Evolutionary conservation across 345 rosid species (phyloP).

Genomic region (Xanthoceras sorbifolium): DNA sequence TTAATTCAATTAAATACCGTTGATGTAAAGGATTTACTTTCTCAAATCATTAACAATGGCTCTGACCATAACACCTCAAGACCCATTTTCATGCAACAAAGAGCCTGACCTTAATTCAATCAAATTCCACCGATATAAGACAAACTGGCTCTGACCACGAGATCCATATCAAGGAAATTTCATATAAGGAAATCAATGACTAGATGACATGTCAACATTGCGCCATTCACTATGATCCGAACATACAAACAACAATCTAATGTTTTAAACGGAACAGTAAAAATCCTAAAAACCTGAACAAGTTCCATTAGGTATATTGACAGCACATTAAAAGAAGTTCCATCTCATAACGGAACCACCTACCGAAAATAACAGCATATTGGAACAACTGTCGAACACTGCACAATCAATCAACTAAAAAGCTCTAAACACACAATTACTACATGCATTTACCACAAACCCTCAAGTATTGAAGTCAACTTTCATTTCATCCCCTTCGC

Average conservation of each 20-base stretch:
- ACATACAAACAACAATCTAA: background rate
- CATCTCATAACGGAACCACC: background rate
- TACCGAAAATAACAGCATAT: background rate
- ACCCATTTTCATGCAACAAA: background rate
- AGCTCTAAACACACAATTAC: background rate
- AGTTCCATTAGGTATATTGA: background rate
- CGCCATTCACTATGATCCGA: background rate
- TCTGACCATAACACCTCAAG: no score
- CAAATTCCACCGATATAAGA: background rate
- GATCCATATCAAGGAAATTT: background rate
- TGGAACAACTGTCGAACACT: background rate
- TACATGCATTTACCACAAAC: background rate
- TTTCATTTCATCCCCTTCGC: background rate
- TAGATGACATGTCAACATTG: background rate
- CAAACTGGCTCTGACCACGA: background rate
- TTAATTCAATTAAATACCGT: background rate
- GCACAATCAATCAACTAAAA: background rate
- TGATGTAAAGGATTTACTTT: background rate
- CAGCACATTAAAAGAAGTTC: background rate
- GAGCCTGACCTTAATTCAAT: background rate
- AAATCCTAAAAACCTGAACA: background rate
- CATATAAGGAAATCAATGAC: constrained; percentile 2
- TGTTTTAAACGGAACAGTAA: background rate
- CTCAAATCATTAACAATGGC: background rate
- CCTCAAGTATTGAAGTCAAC: background rate